Evolutionary conservation across 805 yeast species (phyloP), one percentile per base, ranked within the genome.

Genomic region (Torulaspora quercuum): DNA sequence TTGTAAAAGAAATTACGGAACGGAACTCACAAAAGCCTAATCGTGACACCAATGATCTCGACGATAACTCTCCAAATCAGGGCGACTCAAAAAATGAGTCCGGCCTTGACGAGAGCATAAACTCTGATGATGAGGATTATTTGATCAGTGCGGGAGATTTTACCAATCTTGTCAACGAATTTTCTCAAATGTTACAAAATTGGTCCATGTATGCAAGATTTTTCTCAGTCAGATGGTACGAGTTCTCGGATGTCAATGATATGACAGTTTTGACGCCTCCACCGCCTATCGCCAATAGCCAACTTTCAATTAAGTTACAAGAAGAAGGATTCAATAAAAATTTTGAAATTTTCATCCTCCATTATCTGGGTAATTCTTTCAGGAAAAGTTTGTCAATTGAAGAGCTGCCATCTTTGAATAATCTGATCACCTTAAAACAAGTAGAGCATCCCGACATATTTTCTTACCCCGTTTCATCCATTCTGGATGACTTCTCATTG

Each of bases 191-290:
- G 56, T 64, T 90, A 53, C 85, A 83, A 53, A 79, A 87, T 44
- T 90, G 97, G 97, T 69, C 84, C 12, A 69, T 82, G 65, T 86
- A 85, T 55, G 70, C 82, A 40, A 76, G 77, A 50, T 88, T 87
- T 50, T 72, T 84, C 48, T 73, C 82, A 1, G 71, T 75, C 12
- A 75, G 82, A 41, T 86, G 89, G 79, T 71, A 70, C 36, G 75
- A 71, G 33, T 68, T 73, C 29, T 21, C 37, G 1, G 37, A 35
- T 10, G 29, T 35, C 8, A 36, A 34, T 10, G 30, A 26, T 6
- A 13, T 22, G 21, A 24, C 16, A 4, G 24, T 37, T 8, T 31
- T 55, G 21, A 25, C 15, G n/a, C 35, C 50, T 4, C 59, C 63
- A 11, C 37, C 42, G 20, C 57, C 61, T 10, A 49, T 61, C 5